Evolutionary conservation across 192 early-diverging fungal genomes (phyloP), one percentile per base, ranked within the genome.

Genomic region (Coemansia furcata): DNA sequence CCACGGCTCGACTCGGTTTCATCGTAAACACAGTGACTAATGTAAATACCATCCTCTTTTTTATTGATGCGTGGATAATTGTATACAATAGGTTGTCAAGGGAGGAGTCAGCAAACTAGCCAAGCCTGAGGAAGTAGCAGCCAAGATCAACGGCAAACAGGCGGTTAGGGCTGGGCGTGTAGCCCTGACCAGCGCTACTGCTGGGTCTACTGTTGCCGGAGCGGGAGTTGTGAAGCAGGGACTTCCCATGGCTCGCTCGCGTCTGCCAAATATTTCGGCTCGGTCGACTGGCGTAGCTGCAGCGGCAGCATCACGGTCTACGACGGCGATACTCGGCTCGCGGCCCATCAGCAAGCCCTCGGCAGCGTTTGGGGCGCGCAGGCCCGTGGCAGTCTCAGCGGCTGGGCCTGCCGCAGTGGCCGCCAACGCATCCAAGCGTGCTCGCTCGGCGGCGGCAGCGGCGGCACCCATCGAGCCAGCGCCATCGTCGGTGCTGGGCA

Each of bases 331-430:
- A n/a, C 29, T 66, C 1, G 71, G 63, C 26, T 26, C 15, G 3
- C 72, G 77, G 2, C 76, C 75, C 0, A 71, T 82, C 50, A 75
- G 72, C 72, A 77, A 75, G 68, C 71, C 80, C 1, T 49, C 75
- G 0, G 65, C 69, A 0, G 55, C 44, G 11, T 69, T 67, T 61
- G 72, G 68, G n/a, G 43, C 44, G 12, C 80, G 80, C 9, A 75
- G 74, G n/a, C 49, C 67, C 0, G 54, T 57, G 54, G 54, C 29
- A 0, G 30, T 23, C 9, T 17, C 50, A 4, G 60, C 58, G 12
- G 61, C 59, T 0, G 65, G 54, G 11, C 36, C 63, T 2, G 42
- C 37, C 11, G 61, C 50, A 3, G 61, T 62, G 6, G 35, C 60
- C 8, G 60, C 37, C 9, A 65, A 46, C 8, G 42, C 65, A 6